phyloP scores from a whole-genome alignment of 306 rosid species.

The Fragaria vesca region DNA sequence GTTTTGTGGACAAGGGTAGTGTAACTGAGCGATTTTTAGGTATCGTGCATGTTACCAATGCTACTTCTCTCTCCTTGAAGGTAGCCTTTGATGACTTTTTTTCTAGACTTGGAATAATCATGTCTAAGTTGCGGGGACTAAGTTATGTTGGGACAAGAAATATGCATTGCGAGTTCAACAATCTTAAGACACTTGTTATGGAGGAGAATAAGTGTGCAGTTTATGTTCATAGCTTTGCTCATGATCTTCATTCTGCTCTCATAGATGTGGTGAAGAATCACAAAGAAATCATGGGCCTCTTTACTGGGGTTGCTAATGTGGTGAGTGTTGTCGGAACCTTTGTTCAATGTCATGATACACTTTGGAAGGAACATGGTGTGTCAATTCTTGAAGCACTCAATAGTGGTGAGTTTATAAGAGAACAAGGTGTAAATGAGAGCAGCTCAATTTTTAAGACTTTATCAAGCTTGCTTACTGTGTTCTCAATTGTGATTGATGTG shows the following conservation, averaged over 20 bases:
- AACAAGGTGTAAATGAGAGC: neutral
- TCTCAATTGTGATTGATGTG: neutral
- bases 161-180: neutral
- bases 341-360: neutral
- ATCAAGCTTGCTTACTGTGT: neutral
- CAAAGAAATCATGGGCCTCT: neutral
- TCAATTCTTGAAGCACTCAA: neutral
- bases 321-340: neutral
- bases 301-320: neutral
- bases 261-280: neutral
- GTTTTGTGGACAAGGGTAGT: neutral
- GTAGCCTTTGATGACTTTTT: neutral
- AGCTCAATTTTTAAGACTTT: neutral
- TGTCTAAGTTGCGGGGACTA: neutral
- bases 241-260: neutral
- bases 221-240: neutral
- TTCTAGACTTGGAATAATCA: neutral
- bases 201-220: neutral
- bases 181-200: neutral
- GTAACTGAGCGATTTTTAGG: neutral
- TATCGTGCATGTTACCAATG: neutral
- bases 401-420: neutral
- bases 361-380: neutral
- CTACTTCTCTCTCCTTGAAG: neutral
- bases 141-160: neutral